Evolutionary conservation across 208 protist species (phyloP), one percentile per base, ranked within the genome.

Genomic region (Acanthamoeba lugdunensis): DNA sequence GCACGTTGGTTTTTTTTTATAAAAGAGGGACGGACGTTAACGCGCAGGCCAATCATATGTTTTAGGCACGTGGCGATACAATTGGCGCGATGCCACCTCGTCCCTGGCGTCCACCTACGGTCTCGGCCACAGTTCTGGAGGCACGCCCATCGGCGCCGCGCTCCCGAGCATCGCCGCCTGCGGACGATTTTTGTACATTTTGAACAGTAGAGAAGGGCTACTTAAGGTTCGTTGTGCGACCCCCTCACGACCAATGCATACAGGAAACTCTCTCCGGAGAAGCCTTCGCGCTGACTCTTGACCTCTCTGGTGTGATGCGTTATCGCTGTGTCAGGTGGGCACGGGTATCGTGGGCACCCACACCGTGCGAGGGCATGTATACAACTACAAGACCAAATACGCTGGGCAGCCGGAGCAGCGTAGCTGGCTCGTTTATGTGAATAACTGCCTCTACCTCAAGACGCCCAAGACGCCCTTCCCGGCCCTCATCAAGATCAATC

Each of bases 311-410:
- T 41, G 37, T 41, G 54, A 23, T 23, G 54, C 54, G 54, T 50
- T 50, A 21, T 61, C 54, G 18, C 13, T 61, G 54, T 61, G 54
- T 61, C 18, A 81, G 73, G 73, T 81, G 73, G 73, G 73, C 73
- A 81, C 73, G 14, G 73, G 73, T 5, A 81, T 81, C 16, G 73
- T 81, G 73, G 73, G 73, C 73, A 52, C 73, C 2, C 73, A 81
- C 37, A 81, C 73, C 37, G 37, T 50, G 18, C 73, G 73, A 33
- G 73, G 73, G 21, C 73, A 81, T 52, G 73, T 81, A 18, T 81
- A 81, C 73, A 81, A 50, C 41, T 81, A 81, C 73, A 81, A 81
- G 73, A 23, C 73, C 73, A 45, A 81, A 33, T 81, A 81, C 37
- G 73, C 73, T 4, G 73, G 73, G 2, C 23, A 52, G 41, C 37